Evolutionary conservation across 495 filamentous ascomycete genomes (phyloP).

Genomic region (Annulohypoxylon maeteangense): DNA sequence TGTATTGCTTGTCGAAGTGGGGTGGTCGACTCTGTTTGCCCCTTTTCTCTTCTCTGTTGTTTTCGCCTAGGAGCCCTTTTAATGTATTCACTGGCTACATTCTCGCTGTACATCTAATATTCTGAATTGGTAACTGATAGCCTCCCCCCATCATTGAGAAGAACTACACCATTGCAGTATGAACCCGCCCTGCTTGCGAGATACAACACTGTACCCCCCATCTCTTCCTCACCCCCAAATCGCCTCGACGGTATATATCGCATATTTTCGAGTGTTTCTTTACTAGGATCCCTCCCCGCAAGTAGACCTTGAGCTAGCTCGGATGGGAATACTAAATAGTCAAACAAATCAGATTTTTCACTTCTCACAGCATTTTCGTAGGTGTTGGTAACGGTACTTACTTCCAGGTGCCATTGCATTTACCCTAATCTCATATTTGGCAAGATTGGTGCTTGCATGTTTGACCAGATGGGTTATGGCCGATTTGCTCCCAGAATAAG

Average conservation of each 20-base stretch:
- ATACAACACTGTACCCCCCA: slow-evolving; percentile 67
- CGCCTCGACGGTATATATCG: slow-evolving; percentile 62
- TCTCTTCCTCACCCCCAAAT: slow-evolving; percentile 66
- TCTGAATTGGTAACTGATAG: slow-evolving; percentile 49
- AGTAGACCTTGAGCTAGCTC: slow-evolving; percentile 63
- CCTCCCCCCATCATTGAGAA: slow-evolving; percentile 67
- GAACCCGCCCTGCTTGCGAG: slow-evolving; percentile 66
- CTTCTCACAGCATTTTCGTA: background rate
- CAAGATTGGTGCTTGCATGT: slow-evolving; percentile 58
- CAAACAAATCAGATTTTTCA: background rate
- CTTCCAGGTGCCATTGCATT: slow-evolving; percentile 68
- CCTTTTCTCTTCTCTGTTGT: too few species aligned
- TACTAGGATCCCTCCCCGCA: slow-evolving; percentile 54
- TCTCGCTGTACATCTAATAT: background rate
- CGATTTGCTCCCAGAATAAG: slow-evolving; percentile 66
- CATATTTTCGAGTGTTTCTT: slow-evolving; percentile 40
- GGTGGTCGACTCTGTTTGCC: too few species aligned
- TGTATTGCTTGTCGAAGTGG: background rate
- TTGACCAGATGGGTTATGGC: slow-evolving; percentile 65
- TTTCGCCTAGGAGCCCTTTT: too few species aligned
- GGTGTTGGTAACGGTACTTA: slow-evolving; percentile 47
- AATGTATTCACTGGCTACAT: background rate
- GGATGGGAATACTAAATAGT: slow-evolving; percentile 61
- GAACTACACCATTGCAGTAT: slow-evolving; percentile 66
- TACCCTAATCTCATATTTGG: slow-evolving; percentile 61